Percentiles rank a stretch among this genome's conserved stretches.
phyloP scores from a whole-genome alignment of 169 alveolate species.

The Plasmodium coatneyi region DNA sequence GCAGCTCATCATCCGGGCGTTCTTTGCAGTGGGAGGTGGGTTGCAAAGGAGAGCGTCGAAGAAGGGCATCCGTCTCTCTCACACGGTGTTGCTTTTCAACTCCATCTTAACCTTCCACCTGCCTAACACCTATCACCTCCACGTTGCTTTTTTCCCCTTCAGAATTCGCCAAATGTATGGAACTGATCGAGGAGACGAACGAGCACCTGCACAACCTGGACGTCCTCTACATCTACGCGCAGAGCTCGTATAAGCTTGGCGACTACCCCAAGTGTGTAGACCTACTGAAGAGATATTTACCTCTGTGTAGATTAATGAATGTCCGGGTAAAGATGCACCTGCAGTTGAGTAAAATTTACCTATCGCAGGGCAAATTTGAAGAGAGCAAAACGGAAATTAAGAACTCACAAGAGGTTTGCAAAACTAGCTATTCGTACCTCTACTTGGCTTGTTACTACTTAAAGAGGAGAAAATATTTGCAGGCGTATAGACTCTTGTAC shows the following conservation, averaged over 20 bases:
- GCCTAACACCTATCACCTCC: background rate
- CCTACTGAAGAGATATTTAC: background rate
- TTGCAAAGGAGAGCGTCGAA: background rate
- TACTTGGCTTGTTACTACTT: conserved; percentile 26
- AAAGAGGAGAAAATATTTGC: conserved; percentile 26
- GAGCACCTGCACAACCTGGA: conserved; percentile 39
- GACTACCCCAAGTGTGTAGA: conserved; percentile 8
- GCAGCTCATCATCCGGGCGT: conserved; percentile 23
- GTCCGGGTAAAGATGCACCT: conserved; percentile 23
- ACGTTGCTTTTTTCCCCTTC: background rate
- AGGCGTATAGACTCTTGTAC: conserved; percentile 30
- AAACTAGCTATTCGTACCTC: conserved; percentile 55
- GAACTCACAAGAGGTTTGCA: conserved; percentile 13
- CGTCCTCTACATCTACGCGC: conserved; percentile 28
- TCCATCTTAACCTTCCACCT: no score
- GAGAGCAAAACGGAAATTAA: conserved; percentile 17
- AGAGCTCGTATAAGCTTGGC: conserved; percentile 19
- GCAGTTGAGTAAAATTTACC: conserved; percentile 24
- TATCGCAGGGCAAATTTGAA: conserved; percentile 13
- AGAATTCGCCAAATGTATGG: conserved; percentile 35
- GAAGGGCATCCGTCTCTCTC: background rate
- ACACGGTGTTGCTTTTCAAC: background rate
- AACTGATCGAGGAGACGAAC: conserved; percentile 22
- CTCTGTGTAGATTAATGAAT: conserved; percentile 4
- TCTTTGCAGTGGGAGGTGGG: conserved; percentile 51